These are phyloP conservation scores for Smittium culicis DNA, from an alignment of 371 early-diverging fungal genomes.

Conservation along the genomic window DNA sequence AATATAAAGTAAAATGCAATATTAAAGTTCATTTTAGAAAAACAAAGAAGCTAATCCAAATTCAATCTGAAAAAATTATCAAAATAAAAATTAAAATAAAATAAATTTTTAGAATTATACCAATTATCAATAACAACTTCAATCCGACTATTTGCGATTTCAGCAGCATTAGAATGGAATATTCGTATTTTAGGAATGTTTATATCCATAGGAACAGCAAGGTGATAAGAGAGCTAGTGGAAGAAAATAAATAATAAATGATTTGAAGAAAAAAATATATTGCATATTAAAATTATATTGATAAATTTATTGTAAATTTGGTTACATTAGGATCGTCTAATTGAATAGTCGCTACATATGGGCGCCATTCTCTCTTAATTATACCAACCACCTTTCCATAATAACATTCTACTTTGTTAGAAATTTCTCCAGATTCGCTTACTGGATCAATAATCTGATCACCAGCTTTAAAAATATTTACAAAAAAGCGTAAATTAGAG, in stretches of 20 bases:
- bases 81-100: conserved; percentile 1
- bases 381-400: conserved; percentile 55
- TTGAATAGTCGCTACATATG: conserved; percentile 76
- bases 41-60: background rate
- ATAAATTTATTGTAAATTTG: conserved; percentile 63
- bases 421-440: conserved; percentile 38
- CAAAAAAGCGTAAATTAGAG: too few relatives aligned
- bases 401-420: background rate
- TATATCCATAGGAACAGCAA: conserved; percentile 67
- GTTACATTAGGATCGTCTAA: conserved; percentile 32
- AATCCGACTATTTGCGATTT: conserved; percentile 59
- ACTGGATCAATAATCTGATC: conserved; percentile 18
- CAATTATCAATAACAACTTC: conserved; percentile 82
- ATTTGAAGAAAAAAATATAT: too few relatives aligned
- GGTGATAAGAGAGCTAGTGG: conserved; percentile 38
- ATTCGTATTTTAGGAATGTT: conserved; percentile 81
- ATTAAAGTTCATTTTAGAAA: background rate
- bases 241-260: too few relatives aligned
- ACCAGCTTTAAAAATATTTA: conserved; percentile 5
- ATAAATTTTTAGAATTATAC: conserved; percentile 19
- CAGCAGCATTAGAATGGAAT: conserved; percentile 57
- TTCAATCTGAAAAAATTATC: conserved; percentile 14
- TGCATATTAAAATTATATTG: conserved; percentile 65
- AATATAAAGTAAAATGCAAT: conserved; percentile 14
- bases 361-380: conserved; percentile 74